These are phyloP conservation scores for Ophiostoma sp. DNA, from an alignment of 2,329 filamentous ascomycete species.

Conservation along the genomic window DNA sequence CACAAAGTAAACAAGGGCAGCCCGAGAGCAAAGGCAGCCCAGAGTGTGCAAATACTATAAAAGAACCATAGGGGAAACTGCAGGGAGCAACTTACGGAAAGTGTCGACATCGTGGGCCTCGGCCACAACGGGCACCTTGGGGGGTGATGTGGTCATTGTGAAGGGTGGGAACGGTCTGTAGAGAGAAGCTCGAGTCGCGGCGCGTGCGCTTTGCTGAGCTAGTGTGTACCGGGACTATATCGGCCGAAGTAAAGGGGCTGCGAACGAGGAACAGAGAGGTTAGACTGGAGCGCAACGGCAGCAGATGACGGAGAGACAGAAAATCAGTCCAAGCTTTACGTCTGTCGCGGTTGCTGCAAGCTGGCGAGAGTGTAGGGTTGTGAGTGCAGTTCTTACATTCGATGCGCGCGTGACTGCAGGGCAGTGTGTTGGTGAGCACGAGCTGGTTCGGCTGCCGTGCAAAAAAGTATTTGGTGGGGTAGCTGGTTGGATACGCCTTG, in stretches of 20 bases:
- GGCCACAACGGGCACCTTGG: slow-evolving; percentile 56
- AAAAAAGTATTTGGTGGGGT: slow-evolving; percentile 18
- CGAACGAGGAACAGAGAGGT: background rate
- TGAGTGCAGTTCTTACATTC: background rate
- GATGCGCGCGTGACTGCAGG: background rate
- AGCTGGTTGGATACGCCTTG: slow-evolving; percentile 17
- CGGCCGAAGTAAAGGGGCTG: background rate
- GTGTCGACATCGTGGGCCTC: slow-evolving; percentile 75
- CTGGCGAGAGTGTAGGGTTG: no score
- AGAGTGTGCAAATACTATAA: no score
- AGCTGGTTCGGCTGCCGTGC: background rate
- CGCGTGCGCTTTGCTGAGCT: slow-evolving; percentile 16
- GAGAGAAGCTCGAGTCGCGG: slow-evolving; percentile 13
- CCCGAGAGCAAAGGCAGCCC: background rate
- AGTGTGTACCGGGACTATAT: background rate
- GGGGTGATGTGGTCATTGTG: slow-evolving; percentile 40
- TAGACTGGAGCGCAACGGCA: background rate
- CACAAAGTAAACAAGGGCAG: slow-evolving; percentile 12
- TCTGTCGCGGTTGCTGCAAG: no score
- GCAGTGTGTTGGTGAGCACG: background rate
- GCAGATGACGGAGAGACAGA: no score
- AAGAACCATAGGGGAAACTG: no score
- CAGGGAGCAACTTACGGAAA: slow-evolving; percentile 48
- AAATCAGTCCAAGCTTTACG: no score
- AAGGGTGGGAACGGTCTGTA: background rate